These are phyloP conservation scores for Sambucus nigra DNA, from an alignment of 129 eudicot species.

Conservation along the genomic window DNA sequence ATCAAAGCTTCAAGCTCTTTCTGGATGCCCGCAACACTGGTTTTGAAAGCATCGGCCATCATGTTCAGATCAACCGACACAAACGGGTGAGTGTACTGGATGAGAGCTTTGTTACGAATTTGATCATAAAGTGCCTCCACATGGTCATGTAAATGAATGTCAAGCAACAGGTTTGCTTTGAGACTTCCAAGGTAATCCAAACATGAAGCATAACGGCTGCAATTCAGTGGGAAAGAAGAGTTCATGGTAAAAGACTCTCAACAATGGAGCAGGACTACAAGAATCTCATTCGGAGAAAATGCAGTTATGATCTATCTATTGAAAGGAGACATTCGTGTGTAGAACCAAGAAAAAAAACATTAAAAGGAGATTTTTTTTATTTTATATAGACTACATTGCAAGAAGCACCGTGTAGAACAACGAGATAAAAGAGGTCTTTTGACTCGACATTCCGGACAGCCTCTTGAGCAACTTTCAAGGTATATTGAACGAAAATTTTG, in stretches of 20 bases:
- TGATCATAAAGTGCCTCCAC: conserved; percentile 75
- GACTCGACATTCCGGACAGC: too few relatives aligned
- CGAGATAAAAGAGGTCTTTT: too few relatives aligned
- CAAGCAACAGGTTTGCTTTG: conserved; percentile 74
- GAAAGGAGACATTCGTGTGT: background rate
- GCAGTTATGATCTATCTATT: background rate
- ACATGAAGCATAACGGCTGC: conserved; percentile 92
- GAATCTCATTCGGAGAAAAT: background rate
- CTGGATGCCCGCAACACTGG: conserved; percentile 57
- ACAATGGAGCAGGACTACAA: background rate
- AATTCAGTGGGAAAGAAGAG: conserved; percentile 1
- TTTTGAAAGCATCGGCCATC: conserved; percentile 97
- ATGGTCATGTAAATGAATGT: conserved; percentile 92
- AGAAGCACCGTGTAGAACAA: too few relatives aligned
- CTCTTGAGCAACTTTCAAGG: too few relatives aligned
- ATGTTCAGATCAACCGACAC: conserved; percentile 83
- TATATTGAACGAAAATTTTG: too few relatives aligned
- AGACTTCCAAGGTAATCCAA: conserved; percentile 84
- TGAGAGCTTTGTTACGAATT: conserved; percentile 89
- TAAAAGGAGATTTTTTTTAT: too few relatives aligned
- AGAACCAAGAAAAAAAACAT: background rate
- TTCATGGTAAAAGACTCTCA: background rate
- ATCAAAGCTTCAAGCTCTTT: conserved; percentile 88
- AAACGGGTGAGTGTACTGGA: conserved; percentile 89
- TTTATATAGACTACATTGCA: too few relatives aligned